phyloP scores from a whole-genome alignment of 2,329 filamentous ascomycete genomes.

The Ophiosphaerella herpotricha region DNA sequence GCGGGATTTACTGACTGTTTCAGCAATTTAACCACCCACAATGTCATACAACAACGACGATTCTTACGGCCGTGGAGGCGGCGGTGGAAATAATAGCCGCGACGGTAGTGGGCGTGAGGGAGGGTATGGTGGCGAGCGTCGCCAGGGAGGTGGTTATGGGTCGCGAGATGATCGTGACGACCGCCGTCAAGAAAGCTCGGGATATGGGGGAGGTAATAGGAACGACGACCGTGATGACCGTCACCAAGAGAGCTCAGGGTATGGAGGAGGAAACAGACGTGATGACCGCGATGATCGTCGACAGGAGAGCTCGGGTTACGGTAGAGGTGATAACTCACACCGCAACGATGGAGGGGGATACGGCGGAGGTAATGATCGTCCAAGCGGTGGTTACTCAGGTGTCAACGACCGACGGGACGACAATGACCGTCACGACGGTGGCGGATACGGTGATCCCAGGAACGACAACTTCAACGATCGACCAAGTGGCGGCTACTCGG shows the following conservation, averaged over 20 bases:
- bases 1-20: neutral
- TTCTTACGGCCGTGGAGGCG: constrained; percentile 17
- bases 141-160: constrained; percentile 14
- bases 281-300: constrained; percentile 20
- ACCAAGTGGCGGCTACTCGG: constrained; percentile 4
- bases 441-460: neutral
- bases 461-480: constrained; percentile 2
- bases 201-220: constrained; percentile 14
- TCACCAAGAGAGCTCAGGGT: constrained; percentile 6
- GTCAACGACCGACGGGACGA: too few relatives aligned
- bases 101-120: constrained; percentile 3
- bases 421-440: neutral
- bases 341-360: constrained; percentile 12
- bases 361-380: constrained; percentile 1
- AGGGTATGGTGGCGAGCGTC: constrained; percentile 12
- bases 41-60: constrained; percentile 38
- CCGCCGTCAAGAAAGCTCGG: constrained; percentile 15
- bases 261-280: constrained; percentile 15
- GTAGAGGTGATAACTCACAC: constrained; percentile 13
- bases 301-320: constrained; percentile 14
- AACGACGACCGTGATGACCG: constrained; percentile 9
- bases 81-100: constrained; percentile 12
- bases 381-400: too few relatives aligned
- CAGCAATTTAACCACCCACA: neutral
- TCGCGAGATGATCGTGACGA: constrained; percentile 16